Percentiles rank a stretch among this genome's conserved stretches.
Conservation (phyloP, 2,329 filamentous ascomycete species). For the Cladophialophora bantiana region DNA sequence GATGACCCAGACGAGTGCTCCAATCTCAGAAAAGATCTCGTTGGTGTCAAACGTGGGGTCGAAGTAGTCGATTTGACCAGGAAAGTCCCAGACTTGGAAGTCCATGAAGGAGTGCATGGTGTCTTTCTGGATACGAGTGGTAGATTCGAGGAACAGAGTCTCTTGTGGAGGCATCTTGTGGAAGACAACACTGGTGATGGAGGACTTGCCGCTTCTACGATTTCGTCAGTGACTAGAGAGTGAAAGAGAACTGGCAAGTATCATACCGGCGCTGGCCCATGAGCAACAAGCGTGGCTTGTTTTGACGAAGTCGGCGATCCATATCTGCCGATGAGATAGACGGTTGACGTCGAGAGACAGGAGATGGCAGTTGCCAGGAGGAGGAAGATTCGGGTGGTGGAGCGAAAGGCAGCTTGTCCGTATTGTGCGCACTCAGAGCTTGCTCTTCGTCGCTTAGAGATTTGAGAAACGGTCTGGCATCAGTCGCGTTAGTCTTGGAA, state of each 20-base stretch:
- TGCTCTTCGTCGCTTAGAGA: conserved; percentile 21
- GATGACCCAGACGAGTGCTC: conserved; percentile 96
- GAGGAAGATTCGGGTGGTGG: conserved; percentile 4
- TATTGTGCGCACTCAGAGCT: conserved; percentile 12
- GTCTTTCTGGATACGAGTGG: conserved; percentile 91
- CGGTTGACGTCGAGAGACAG: neutral
- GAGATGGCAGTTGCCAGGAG: neutral
- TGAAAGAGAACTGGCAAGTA: neutral
- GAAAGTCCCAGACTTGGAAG: conserved; percentile 98
- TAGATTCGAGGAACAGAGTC: conserved; percentile 94
- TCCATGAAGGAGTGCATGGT: conserved; percentile 99
- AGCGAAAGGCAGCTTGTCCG: conserved; percentile 7
- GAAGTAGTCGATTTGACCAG: conserved; percentile 91
- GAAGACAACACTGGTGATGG: conserved; percentile 98
- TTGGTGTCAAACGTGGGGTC: conserved; percentile 83
- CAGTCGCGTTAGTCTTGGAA: conserved; percentile 23
- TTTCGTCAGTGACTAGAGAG: conserved; percentile 9
- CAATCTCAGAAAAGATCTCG: conserved; percentile 91
- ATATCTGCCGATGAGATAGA: conserved; percentile 19
- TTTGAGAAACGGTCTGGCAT: conserved; percentile 28
- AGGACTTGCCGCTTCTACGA: conserved; percentile 91
- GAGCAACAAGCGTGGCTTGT: conserved; percentile 83
- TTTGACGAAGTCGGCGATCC: conserved; percentile 58
- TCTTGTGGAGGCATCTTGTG: conserved; percentile 96
- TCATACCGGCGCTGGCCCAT: conserved; percentile 93